Evolutionary conservation across 768 basidiomycete species (phyloP).

Genomic region (Russula vinacea): DNA sequence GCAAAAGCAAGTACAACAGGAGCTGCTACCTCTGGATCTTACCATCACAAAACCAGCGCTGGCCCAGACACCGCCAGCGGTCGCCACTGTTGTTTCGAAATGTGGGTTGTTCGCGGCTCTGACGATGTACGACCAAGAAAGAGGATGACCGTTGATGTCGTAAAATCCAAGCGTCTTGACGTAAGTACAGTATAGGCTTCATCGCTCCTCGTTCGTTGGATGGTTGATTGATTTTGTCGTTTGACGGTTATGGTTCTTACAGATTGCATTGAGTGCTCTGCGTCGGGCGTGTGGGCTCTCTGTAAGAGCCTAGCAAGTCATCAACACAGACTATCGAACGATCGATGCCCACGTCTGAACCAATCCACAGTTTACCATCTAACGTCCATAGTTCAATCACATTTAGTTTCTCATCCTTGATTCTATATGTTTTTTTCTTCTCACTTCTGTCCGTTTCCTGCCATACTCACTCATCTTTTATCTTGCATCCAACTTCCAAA

Average conservation of each 20-base stretch:
- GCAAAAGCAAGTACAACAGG: background rate
- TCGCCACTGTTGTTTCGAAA: background rate
- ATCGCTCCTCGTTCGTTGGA: background rate
- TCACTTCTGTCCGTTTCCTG: background rate
- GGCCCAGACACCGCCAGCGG: background rate
- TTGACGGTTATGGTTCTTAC: background rate
- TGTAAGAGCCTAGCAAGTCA: background rate
- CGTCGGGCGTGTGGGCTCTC: conserved; percentile 11
- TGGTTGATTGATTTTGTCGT: background rate
- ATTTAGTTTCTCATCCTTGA: background rate
- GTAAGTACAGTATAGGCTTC: background rate
- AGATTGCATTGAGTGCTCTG: conserved; percentile 12
- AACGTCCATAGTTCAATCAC: background rate
- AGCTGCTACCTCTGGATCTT: background rate
- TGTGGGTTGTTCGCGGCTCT: background rate
- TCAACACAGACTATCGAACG: background rate
- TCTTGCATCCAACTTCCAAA: background rate
- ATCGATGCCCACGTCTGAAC: background rate
- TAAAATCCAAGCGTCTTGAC: conserved; percentile 10
- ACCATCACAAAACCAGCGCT: background rate
- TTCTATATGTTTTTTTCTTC: background rate
- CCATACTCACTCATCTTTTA: background rate
- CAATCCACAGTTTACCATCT: background rate
- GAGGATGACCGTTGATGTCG: background rate
- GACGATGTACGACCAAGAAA: background rate